Conservation (phyloP, 1,284 basidiomycete species). For the Stygiomarasmius scandens region DNA sequence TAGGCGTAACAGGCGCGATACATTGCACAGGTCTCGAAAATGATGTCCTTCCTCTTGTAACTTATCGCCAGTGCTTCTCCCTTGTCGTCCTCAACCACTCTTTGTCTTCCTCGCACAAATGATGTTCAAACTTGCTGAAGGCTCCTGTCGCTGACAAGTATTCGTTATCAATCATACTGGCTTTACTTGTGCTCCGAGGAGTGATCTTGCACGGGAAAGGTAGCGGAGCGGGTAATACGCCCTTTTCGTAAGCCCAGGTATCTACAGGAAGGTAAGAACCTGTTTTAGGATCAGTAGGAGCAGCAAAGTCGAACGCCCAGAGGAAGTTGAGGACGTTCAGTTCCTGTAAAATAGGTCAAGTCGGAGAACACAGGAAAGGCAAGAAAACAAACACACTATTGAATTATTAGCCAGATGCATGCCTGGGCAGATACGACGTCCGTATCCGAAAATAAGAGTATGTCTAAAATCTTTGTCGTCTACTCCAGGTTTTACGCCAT, state of each 20-base stretch:
- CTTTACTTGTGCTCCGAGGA: background rate
- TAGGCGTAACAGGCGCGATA: too few relatives aligned
- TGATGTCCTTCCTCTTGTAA: too few relatives aligned
- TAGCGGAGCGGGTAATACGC: background rate
- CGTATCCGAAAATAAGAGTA: constrained; percentile 24
- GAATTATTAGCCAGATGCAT: constrained; percentile 19
- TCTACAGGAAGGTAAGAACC: background rate
- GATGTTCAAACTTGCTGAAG: background rate
- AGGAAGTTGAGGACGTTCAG: constrained; percentile 20
- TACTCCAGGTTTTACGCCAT: constrained; percentile 20
- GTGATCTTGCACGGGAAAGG: background rate
- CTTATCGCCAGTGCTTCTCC: background rate
- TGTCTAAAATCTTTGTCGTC: constrained; percentile 21
- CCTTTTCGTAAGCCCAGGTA: background rate
- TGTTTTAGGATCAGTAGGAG: constrained; percentile 17
- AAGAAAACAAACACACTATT: constrained; percentile 11
- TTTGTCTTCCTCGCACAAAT: background rate
- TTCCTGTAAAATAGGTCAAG: constrained; percentile 13
- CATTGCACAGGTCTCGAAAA: too few relatives aligned
- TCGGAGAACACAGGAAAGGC: background rate
- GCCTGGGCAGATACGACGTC: constrained; percentile 24
- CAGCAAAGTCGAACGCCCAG: constrained; percentile 22
- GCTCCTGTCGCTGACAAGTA: background rate
- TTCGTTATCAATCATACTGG: background rate
- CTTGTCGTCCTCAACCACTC: background rate